Base-by-base conservation (phyloP, 208 protist species). In the Crithidia bombi region DNA sequence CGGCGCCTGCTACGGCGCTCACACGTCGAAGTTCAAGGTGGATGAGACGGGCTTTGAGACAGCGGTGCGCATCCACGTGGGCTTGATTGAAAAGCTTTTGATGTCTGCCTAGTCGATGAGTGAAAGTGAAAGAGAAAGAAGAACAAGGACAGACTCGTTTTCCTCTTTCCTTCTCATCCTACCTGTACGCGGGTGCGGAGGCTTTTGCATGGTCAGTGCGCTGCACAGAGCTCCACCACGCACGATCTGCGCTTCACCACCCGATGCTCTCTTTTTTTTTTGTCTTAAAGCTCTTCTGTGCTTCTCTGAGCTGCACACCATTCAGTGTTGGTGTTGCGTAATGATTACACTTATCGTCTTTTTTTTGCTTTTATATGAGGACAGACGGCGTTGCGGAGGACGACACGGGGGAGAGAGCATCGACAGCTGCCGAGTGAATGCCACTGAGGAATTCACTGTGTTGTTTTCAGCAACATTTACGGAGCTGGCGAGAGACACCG, bases 21-120 rank as follows among this genome's bases (percentile, higher is more conserved):
- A 89, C 63, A 83, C 65, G 61, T 85, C 81, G 19, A 46, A 75
- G 46, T 87, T 79, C 78, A 58, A 68, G n/a, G 68, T 81, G 46
- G 82, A 85, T 41, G 86, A 92, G 54, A 4, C 62, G 5, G 79
- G 75, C 44, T 85, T 92, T 58, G 75, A 83, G 62, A 63, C 57
- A 4, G 86, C 64, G 17, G 65, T 78, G 41, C 77, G 75, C 65
- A 80, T 87, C 32, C 72, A 82, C 43, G 77, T 87, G 9, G 83
- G 78, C 3, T 59, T 85, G 19, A 75, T 89, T 49, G 75, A 81
- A 23, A 70, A 81, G 49, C 65, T 87, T 21, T 73, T 79, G 14
- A 84, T 92, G 68, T 58, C 43, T 19, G 36, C 46, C 7, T 54
- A 56, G 23, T 21, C 4, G 28, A n/a, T 3, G 35, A 44, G 7